Percentiles rank a stretch among this genome's conserved stretches.
Evolutionary conservation across 768 basidiomycete species (phyloP).

Genomic region (Sarcomyxa edulis): DNA sequence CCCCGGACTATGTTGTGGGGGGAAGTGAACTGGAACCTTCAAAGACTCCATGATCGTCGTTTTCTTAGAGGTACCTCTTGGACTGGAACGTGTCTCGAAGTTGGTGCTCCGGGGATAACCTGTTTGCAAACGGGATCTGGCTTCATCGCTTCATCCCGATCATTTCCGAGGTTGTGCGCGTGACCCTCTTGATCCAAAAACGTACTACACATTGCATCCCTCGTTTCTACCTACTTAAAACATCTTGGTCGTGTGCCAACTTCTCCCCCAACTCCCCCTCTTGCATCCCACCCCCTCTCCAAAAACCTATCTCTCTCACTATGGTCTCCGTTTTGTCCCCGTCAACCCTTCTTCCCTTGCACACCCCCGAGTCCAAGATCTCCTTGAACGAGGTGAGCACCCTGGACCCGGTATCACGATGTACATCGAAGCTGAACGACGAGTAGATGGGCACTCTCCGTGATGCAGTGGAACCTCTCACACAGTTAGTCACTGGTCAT

Average conservation of each 20-base stretch:
- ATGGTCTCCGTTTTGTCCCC: slow-evolving; percentile 24
- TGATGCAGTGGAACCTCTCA: slow-evolving; percentile 59
- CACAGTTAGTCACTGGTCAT: slow-evolving; percentile 36
- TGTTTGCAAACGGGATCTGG: too few species aligned
- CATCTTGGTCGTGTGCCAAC: slow-evolving; percentile 3
- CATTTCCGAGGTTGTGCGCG: slow-evolving; percentile 1
- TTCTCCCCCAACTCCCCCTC: neutral
- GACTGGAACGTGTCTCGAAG: too few species aligned
- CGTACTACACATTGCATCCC: too few species aligned
- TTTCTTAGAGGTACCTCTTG: too few species aligned
- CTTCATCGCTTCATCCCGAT: too few species aligned
- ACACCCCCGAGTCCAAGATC: slow-evolving; percentile 15
- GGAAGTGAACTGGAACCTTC: too few species aligned
- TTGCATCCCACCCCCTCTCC: slow-evolving; percentile 8
- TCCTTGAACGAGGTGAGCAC: slow-evolving; percentile 31
- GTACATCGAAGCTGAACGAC: slow-evolving; percentile 2
- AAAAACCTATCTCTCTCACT: slow-evolving; percentile 11
- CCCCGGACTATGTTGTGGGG: too few species aligned
- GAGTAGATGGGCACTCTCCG: slow-evolving; percentile 43
- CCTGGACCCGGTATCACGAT: too few species aligned
- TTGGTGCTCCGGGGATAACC: too few species aligned
- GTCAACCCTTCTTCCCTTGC: slow-evolving; percentile 3
- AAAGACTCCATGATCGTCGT: too few species aligned
- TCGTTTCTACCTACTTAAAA: too few species aligned
- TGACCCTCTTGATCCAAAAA: too few species aligned